Conservation (phyloP, 2,329 filamentous ascomycete genomes). For the Scorias spongiosa region DNA sequence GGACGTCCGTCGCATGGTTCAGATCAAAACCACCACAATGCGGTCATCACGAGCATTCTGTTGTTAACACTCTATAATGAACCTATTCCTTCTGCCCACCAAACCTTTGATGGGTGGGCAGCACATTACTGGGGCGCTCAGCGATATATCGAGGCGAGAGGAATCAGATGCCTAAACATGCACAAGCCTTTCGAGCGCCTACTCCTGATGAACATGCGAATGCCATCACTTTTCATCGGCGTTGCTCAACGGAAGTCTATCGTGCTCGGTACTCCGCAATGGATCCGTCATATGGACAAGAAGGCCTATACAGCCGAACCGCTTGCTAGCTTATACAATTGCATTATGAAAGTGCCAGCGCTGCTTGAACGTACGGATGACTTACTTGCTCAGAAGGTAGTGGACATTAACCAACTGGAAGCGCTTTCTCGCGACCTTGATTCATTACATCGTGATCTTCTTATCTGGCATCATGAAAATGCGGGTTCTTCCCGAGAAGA, state of each 20-base stretch:
- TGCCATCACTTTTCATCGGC: slow-evolving; percentile 4
- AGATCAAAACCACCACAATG: neutral
- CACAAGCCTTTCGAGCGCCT: slow-evolving; percentile 4
- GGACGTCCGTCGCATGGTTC: neutral
- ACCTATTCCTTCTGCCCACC: slow-evolving; percentile 2
- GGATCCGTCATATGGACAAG: neutral
- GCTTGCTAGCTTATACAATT: neutral
- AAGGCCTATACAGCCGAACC: neutral
- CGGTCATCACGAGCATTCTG: slow-evolving; percentile 5
- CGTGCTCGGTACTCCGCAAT: slow-evolving; percentile 2
- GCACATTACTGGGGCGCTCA: slow-evolving; percentile 4
- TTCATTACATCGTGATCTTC: neutral
- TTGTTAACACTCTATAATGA: slow-evolving; percentile 5
- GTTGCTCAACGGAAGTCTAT: slow-evolving; percentile 3
- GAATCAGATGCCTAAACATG: slow-evolving; percentile 3
- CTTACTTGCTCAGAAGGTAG: neutral
- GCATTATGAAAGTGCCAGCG: neutral
- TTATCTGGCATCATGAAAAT: neutral
- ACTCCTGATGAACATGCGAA: slow-evolving; percentile 4
- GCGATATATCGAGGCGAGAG: slow-evolving; percentile 2
- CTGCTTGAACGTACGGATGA: neutral
- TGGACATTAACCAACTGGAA: neutral
- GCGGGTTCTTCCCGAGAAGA: neutral
- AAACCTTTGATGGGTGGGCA: slow-evolving; percentile 1
- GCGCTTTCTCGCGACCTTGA: neutral